Base-by-base conservation (phyloP, 129 eudicot genomes). In the Flaveria bidentis region DNA sequence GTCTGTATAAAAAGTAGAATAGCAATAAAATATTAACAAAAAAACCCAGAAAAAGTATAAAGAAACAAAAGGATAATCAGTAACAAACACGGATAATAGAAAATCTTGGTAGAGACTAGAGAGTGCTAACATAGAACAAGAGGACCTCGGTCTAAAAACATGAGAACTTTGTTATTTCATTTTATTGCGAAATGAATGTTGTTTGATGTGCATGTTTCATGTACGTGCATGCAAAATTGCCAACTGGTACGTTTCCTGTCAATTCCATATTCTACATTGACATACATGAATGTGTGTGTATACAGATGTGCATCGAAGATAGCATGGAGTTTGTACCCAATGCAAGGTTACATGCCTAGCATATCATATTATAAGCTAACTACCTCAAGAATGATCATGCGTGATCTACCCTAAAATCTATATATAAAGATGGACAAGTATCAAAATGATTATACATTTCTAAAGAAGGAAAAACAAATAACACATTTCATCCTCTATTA, bases 1-100 rank as follows among this genome's bases (percentile, higher is more conserved):
- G 99, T 91, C 97, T 94, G 95, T 75, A 50, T 51, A 56, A 62
- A 83, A 67, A 51, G 75, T 8, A 36, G 30, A 39, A 44, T 18
- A 22, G 42, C 60, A 60, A 42, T 9, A 60, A 68, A 46, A 66
- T 44, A 60, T 66, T 67, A 74, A 74, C 52, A 67, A 30, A 33
- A 69, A 33, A 53, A 50, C 49, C 53, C 53, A 42, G 64, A 58
- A 55, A 55, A 25, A 25, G 23, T 33, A 64, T 13, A 12, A 66
- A 39, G 71, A 39, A 66, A 39, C 68, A 73, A 46, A 25, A 18
- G 16, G 60, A 74, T 45, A 25, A 41, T 60, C 28, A 25, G 7
- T 41, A 46, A 44, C 36, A 16, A 26, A 28, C 68, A 73, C 14
- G 6, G 55, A 56, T 45, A 15, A 20, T 58, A 72, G 52, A 55